Conservation (phyloP, 495 filamentous ascomycete genomes). For the Tuber brumale region DNA sequence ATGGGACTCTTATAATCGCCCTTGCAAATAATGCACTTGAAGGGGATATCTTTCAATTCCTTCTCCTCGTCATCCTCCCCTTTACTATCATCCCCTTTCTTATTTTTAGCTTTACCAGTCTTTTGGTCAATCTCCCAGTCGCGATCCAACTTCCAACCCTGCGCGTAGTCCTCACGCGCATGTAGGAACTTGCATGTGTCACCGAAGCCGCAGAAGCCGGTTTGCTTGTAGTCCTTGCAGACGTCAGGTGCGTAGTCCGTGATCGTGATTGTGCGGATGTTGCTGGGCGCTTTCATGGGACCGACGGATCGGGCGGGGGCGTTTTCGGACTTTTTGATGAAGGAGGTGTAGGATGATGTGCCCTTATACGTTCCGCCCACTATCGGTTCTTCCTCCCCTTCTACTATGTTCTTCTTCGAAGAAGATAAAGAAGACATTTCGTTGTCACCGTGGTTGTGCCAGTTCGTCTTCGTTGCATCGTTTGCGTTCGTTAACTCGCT, state of each 20-base stretch:
- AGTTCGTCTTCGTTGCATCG: conserved; percentile 90
- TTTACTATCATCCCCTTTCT: conserved; percentile 45
- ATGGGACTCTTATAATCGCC: conserved; percentile 74
- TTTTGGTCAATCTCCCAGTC: conserved; percentile 87
- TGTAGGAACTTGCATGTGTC: conserved; percentile 86
- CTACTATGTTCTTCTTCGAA: conserved; percentile 46
- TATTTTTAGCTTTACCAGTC: conserved; percentile 57
- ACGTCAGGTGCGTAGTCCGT: conserved; percentile 91
- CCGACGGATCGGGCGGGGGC: conserved; percentile 66
- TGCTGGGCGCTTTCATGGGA: conserved; percentile 80
- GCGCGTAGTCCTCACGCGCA: conserved; percentile 76
- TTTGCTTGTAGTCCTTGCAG: conserved; percentile 92
- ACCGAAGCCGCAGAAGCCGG: conserved; percentile 75
- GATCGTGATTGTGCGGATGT: conserved; percentile 82
- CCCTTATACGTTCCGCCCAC: conserved; percentile 70
- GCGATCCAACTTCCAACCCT: conserved; percentile 88
- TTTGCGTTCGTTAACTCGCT: conserved; percentile 58
- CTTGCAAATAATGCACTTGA: conserved; percentile 90
- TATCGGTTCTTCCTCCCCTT: conserved; percentile 32
- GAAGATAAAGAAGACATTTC: conserved; percentile 39
- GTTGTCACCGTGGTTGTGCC: conserved; percentile 64
- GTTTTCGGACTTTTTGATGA: conserved; percentile 77
- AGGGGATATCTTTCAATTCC: conserved; percentile 79
- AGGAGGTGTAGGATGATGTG: conserved; percentile 61
- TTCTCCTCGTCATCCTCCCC: conserved; percentile 68